Percentiles rank a stretch among this genome's conserved stretches.
Evolutionary conservation across 1,284 basidiomycete species (phyloP).

Genomic region (Malassezia dermatis): DNA sequence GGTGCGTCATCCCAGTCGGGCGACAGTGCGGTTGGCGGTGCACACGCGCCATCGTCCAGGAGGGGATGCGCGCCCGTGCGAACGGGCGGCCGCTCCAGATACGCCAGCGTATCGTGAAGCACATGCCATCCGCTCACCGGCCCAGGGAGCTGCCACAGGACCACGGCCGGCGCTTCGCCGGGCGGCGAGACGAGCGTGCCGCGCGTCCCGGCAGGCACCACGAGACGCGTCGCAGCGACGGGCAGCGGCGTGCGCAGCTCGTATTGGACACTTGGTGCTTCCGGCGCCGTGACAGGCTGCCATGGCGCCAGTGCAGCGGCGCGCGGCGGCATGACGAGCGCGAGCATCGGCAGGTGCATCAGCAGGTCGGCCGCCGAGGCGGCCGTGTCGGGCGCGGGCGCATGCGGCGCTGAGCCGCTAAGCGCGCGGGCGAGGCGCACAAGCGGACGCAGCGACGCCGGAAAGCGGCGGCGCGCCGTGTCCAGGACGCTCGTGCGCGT

Average conservation of each 20-base stretch:
- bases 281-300: slow-evolving; percentile 58
- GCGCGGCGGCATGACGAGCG: slow-evolving; percentile 57
- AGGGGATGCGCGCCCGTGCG: slow-evolving; percentile 20
- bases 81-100: slow-evolving; percentile 49
- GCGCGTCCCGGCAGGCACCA: slow-evolving; percentile 58
- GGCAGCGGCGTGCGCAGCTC: slow-evolving; percentile 59
- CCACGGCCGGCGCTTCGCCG: slow-evolving; percentile 59
- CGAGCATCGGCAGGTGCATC: slow-evolving; percentile 61
- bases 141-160: slow-evolving; percentile 68
- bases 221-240: slow-evolving; percentile 61
- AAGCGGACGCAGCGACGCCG: slow-evolving; percentile 63
- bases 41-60: slow-evolving; percentile 2
- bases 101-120: slow-evolving; percentile 62
- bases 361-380: slow-evolving; percentile 65
- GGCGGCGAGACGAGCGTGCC: slow-evolving; percentile 60
- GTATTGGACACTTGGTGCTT: slow-evolving; percentile 57
- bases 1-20: slow-evolving; percentile 20
- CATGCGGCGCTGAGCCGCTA: slow-evolving; percentile 47
- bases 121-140: slow-evolving; percentile 65
- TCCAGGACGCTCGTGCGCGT: slow-evolving; percentile 60
- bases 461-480: slow-evolving; percentile 66
- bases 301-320: slow-evolving; percentile 57
- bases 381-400: slow-evolving; percentile 49
- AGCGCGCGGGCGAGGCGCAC: slow-evolving; percentile 65
- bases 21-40: slow-evolving; percentile 19